A percentile compares a stretch with the other conserved stretches of the same genome.
These are phyloP conservation scores for Halophytophthora batemanensis DNA, from an alignment of 352 stramenopile genomes.

Conservation along the genomic window DNA sequence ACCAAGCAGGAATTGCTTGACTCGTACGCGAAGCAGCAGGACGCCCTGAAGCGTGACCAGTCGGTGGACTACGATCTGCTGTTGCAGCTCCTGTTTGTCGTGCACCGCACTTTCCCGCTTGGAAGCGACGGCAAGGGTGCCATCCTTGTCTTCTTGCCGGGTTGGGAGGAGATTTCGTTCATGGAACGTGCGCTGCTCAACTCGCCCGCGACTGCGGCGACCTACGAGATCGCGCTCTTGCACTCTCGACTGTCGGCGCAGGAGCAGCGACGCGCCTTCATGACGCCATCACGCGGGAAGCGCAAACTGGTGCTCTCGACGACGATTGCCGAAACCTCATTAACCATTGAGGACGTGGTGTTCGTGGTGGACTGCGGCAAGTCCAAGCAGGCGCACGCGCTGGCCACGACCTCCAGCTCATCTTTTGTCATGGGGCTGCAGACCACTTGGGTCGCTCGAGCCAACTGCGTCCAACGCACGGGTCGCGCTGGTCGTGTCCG, in stretches of 20 bases:
- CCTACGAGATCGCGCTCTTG: slow-evolving; percentile 69
- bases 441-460: slow-evolving; percentile 85
- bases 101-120: slow-evolving; percentile 59
- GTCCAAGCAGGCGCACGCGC: slow-evolving; percentile 70
- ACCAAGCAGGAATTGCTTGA: slow-evolving; percentile 41
- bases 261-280: slow-evolving; percentile 70
- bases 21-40: slow-evolving; percentile 59
- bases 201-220: slow-evolving; percentile 41
- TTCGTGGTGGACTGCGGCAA: slow-evolving; percentile 88
- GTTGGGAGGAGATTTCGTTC: slow-evolving; percentile 83
- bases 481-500: slow-evolving; percentile 92
- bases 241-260: slow-evolving; percentile 69
- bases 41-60: slow-evolving; percentile 58
- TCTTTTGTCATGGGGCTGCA: slow-evolving; percentile 88
- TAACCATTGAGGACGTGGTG: slow-evolving; percentile 95
- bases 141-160: slow-evolving; percentile 79
- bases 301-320: slow-evolving; percentile 89
- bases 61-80: slow-evolving; percentile 71
- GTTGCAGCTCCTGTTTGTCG: slow-evolving; percentile 55
- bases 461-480: slow-evolving; percentile 88
- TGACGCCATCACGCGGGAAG: slow-evolving; percentile 52
- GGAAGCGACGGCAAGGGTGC: slow-evolving; percentile 54
- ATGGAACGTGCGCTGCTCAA: slow-evolving; percentile 63
- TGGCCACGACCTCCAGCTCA: slow-evolving; percentile 61
- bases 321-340: slow-evolving; percentile 95